Conservation (phyloP, 73 alveolate species). For the Tetrahymena malaccensis region DNA sequence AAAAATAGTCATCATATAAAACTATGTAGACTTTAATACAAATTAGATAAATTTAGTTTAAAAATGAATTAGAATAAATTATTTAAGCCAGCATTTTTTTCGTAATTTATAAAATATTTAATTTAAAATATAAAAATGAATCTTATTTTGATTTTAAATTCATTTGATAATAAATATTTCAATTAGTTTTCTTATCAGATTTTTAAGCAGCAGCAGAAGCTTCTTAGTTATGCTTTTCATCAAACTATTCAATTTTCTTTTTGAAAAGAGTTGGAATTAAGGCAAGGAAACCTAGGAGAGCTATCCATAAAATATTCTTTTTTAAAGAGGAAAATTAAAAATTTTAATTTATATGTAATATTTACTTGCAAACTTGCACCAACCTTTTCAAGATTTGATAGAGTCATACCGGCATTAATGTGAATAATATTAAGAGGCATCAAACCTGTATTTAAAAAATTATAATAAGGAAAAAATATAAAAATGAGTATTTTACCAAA, state of each 20-base stretch:
- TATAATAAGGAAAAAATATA: background rate
- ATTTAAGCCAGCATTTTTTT: too few species aligned
- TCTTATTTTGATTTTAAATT: background rate
- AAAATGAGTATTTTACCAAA: background rate
- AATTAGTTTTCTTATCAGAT: background rate
- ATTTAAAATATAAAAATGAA: too few species aligned
- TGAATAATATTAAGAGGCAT: conserved; percentile 76
- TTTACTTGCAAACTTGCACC: conserved; percentile 31
- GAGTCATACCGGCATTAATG: conserved; percentile 61
- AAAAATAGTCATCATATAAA: too few species aligned
- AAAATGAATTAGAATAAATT: too few species aligned
- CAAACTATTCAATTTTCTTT: background rate
- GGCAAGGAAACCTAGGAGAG: background rate
- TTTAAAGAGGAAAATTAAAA: background rate
- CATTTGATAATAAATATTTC: background rate
- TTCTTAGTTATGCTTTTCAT: background rate
- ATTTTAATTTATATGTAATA: background rate
- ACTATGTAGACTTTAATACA: too few species aligned
- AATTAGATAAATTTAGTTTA: too few species aligned
- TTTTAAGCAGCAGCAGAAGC: background rate
- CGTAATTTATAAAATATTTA: background rate
- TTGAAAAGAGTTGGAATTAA: background rate
- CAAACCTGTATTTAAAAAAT: conserved; percentile 35
- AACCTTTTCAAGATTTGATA: conserved; percentile 45
- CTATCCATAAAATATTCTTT: background rate